phyloP scores from a whole-genome alignment of 306 rosid species.

The Luffa acutangula region DNA sequence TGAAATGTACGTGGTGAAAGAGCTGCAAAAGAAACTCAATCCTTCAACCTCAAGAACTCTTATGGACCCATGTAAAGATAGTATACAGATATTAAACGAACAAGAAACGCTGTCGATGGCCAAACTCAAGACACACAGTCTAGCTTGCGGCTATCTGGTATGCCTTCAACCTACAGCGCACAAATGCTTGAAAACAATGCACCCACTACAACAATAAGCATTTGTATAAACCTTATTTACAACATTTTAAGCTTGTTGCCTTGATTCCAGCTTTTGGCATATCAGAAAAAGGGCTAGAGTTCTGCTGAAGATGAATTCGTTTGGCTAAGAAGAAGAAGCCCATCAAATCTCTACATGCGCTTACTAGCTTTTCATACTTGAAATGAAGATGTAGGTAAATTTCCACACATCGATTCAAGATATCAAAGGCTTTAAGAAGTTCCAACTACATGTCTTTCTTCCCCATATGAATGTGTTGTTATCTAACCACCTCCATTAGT shows the following conservation, averaged over 20 bases:
- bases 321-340: conserved; percentile 3
- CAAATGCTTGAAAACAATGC: neutral
- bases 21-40: conserved; percentile 20
- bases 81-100: conserved; percentile 26
- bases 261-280: conserved; percentile 49
- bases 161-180: neutral
- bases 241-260: neutral
- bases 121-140: conserved; percentile 24
- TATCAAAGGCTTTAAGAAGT: neutral
- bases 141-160: conserved; percentile 48
- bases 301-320: conserved; percentile 13
- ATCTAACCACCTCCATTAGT: neutral
- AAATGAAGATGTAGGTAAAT: neutral
- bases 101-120: conserved; percentile 38
- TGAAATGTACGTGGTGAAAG: conserved; percentile 39
- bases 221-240: neutral
- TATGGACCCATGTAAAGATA: conserved; percentile 31
- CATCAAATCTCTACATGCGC: neutral
- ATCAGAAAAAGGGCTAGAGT: conserved; percentile 26
- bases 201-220: conserved; percentile 1
- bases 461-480: conserved; percentile 1
- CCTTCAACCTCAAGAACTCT: conserved; percentile 17
- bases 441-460: neutral
- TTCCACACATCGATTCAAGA: neutral
- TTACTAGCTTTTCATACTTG: neutral